Percentiles rank a stretch among this genome's conserved stretches.
Evolutionary conservation across 176 grass and related monocot species (phyloP).

Genomic region (Microstegium vimineum): DNA sequence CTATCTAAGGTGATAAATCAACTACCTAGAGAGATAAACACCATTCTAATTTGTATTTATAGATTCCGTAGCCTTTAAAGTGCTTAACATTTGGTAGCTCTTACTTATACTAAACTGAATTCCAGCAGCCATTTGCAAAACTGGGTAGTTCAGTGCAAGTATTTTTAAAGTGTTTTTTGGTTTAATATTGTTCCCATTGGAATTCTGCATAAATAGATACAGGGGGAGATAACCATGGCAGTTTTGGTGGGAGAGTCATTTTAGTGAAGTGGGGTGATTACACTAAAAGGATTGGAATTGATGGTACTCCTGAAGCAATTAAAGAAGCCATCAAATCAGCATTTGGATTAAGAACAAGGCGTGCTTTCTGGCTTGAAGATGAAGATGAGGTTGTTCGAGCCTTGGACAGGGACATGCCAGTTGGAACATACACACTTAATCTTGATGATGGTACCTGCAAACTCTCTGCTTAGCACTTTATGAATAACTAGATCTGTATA

Average conservation of each 20-base stretch:
- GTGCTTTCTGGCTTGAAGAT: conserved; percentile 99
- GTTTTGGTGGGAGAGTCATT: conserved; percentile 81
- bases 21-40: background rate
- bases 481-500: background rate
- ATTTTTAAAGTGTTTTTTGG: background rate
- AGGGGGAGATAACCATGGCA: conserved; percentile 70
- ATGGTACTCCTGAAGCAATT: conserved; percentile 83
- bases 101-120: background rate
- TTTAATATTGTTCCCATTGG: conserved; percentile 8
- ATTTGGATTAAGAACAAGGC: conserved; percentile 85
- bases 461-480: conserved; percentile 2
- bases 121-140: background rate
- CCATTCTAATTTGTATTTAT: background rate
- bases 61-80: background rate
- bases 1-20: background rate
- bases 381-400: conserved; percentile 81
- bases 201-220: conserved; percentile 17
- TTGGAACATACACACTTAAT: conserved; percentile 89
- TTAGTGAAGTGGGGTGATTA: conserved; percentile 95
- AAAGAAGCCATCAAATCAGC: conserved; percentile 95
- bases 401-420: conserved; percentile 91
- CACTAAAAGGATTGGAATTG: conserved; percentile 90
- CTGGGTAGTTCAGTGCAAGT: conserved; percentile 4
- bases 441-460: conserved; percentile 73
- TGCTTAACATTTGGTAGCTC: background rate